Percentiles rank a stretch among this genome's conserved stretches.
These are phyloP conservation scores for Fraxinus paxiana DNA, from an alignment of 305 asterid species.

Conservation along the genomic window DNA sequence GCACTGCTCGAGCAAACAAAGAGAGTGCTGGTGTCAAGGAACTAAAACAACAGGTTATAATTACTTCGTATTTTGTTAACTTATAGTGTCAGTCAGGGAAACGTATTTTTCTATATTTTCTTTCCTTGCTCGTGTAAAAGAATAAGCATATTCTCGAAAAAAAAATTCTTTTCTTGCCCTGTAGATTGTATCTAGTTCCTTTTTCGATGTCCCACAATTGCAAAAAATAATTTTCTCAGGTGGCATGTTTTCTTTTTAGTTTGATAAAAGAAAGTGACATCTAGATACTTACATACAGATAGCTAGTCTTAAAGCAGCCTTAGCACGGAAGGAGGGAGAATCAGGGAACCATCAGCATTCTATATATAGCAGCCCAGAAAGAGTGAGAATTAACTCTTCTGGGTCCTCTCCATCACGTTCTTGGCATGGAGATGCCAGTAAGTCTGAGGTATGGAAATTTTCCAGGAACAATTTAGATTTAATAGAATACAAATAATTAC, in stretches of 20 bases:
- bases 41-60: constrained; percentile 74
- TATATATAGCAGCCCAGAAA: constrained; percentile 55
- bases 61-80: not conserved
- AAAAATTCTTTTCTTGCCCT: not conserved
- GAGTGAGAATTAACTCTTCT: constrained; percentile 28
- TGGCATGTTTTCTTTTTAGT: not conserved
- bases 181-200: not conserved
- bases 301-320: constrained; percentile 74
- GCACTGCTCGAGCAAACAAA: constrained; percentile 72
- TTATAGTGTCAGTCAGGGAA: not conserved
- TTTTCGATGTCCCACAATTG: not conserved
- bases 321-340: constrained; percentile 65
- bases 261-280: not conserved
- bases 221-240: not conserved
- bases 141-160: not conserved
- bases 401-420: constrained; percentile 50
- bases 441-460: constrained; percentile 44
- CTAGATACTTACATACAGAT: constrained; percentile 44
- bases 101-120: not conserved
- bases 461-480: not conserved
- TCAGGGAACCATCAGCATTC: constrained; percentile 26
- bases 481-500: not conserved
- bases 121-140: not conserved
- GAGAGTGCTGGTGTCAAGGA: constrained; percentile 67
- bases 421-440: constrained; percentile 42